These are phyloP conservation scores for Coffea humblotiana DNA, from an alignment of 305 asterid species.

Conservation along the genomic window DNA sequence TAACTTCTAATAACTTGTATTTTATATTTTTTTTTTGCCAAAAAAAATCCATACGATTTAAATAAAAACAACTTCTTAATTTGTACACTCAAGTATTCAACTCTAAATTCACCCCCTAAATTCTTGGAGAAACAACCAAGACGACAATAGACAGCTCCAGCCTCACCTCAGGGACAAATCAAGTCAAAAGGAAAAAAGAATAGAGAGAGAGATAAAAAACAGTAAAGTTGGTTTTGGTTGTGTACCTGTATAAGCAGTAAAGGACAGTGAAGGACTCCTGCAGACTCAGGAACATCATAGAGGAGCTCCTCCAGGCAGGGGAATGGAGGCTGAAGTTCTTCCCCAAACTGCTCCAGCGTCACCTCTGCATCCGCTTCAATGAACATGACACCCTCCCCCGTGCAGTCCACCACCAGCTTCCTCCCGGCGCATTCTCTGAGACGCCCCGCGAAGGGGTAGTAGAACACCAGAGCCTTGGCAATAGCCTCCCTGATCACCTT, in stretches of 20 bases:
- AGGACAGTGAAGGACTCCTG: slow-evolving; percentile 42
- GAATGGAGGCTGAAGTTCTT: slow-evolving; percentile 64
- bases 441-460: slow-evolving; percentile 79
- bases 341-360: slow-evolving; percentile 52
- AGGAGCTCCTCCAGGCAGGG: slow-evolving; percentile 65
- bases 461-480: slow-evolving; percentile 50
- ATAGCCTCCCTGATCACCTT: slow-evolving; percentile 51
- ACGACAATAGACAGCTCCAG: too few species aligned
- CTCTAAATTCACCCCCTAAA: too few species aligned
- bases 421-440: slow-evolving; percentile 44
- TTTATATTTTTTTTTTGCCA: too few species aligned
- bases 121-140: too few species aligned
- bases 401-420: slow-evolving; percentile 72
- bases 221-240: too few species aligned
- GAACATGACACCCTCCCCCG: slow-evolving; percentile 66
- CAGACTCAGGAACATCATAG: slow-evolving; percentile 50
- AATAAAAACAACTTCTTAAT: too few species aligned
- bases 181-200: too few species aligned
- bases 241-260: slow-evolving; percentile 63
- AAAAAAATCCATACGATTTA: too few species aligned
- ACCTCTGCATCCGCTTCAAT: slow-evolving; percentile 69
- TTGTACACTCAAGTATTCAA: too few species aligned
- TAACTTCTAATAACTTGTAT: too few species aligned
- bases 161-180: too few species aligned
- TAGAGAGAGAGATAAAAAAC: too few species aligned